Evolutionary conservation across 805 yeast genomes (phyloP).

Genomic region (Candida morakotiae): DNA sequence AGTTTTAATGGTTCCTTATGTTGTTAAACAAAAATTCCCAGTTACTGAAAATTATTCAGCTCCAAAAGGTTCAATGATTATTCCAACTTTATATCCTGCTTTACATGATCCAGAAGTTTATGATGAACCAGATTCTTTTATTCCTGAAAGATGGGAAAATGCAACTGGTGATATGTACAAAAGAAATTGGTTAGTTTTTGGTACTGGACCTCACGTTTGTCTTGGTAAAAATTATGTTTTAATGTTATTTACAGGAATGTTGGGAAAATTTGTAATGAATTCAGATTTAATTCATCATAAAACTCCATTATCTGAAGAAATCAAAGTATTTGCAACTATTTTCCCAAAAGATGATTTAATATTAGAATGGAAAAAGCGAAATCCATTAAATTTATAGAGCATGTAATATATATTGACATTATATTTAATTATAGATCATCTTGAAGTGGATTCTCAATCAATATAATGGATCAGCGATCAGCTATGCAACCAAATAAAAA

Average conservation of each 20-base stretch:
- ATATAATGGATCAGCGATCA: too few relatives aligned
- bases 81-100: slow-evolving; percentile 93
- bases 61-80: slow-evolving; percentile 96
- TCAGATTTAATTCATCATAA: slow-evolving; percentile 79
- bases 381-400: slow-evolving; percentile 31
- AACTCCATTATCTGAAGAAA: slow-evolving; percentile 83
- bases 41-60: slow-evolving; percentile 80
- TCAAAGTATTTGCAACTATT: slow-evolving; percentile 95
- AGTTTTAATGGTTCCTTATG: slow-evolving; percentile 96
- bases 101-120: slow-evolving; percentile 97
- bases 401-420: slow-evolving; percentile 1
- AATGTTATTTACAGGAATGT: slow-evolving; percentile 81
- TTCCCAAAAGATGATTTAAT: slow-evolving; percentile 96
- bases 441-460: too few relatives aligned
- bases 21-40: slow-evolving; percentile 82
- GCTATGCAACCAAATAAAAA: too few relatives aligned
- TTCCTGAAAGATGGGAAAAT: slow-evolving; percentile 96
- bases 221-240: slow-evolving; percentile 91
- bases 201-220: slow-evolving; percentile 96
- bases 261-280: slow-evolving; percentile 84
- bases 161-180: slow-evolving; percentile 70
- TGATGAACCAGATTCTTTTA: slow-evolving; percentile 88
- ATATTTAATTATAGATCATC: too few relatives aligned
- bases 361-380: slow-evolving; percentile 67
- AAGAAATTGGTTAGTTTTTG: slow-evolving; percentile 95